These are phyloP conservation scores for Quercus rubra DNA, from an alignment of 306 rosid genomes.

Conservation along the genomic window DNA sequence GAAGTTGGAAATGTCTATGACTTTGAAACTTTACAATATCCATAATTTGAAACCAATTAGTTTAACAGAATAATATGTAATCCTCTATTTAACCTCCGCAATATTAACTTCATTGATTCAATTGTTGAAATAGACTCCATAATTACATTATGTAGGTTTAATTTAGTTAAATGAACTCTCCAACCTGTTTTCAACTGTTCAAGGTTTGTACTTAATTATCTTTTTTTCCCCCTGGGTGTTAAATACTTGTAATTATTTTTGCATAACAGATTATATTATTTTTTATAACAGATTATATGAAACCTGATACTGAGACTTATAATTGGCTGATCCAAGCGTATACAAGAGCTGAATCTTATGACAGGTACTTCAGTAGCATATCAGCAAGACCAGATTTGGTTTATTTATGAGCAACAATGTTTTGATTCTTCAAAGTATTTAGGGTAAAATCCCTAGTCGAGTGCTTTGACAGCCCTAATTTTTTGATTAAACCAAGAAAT, in stretches of 20 bases:
- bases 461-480: neutral
- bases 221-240: neutral
- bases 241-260: slow-evolving; percentile 19
- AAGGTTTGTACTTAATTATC: neutral
- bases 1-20: neutral
- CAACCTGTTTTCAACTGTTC: slow-evolving; percentile 18
- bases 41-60: neutral
- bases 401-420: neutral
- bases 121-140: neutral
- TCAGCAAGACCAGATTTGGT: neutral
- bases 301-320: slow-evolving; percentile 91
- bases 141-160: neutral
- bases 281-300: slow-evolving; percentile 68
- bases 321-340: slow-evolving; percentile 99
- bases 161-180: neutral
- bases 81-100: neutral
- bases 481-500: neutral
- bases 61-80: neutral
- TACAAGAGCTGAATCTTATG: slow-evolving; percentile 97
- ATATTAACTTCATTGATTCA: neutral
- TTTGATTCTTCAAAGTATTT: too few species aligned
- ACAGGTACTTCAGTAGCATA: slow-evolving; percentile 53
- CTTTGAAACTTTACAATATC: neutral
- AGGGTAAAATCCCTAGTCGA: neutral
- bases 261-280: slow-evolving; percentile 52